Evolutionary conservation across 2,329 filamentous ascomycete genomes (phyloP).

Genomic region (Xylaria sp.): DNA sequence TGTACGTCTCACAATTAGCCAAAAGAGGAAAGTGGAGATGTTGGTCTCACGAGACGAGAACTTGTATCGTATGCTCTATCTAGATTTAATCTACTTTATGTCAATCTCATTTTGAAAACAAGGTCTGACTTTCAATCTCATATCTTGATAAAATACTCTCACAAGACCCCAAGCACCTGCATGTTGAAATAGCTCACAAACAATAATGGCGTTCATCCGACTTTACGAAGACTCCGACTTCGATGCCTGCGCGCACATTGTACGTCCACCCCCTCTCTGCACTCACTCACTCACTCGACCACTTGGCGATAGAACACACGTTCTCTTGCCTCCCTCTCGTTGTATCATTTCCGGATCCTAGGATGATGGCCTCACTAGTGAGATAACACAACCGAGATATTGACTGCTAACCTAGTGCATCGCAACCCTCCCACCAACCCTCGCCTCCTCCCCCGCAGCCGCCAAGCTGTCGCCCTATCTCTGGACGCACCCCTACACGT

Average conservation of each 20-base stretch:
- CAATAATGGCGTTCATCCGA: conserved; percentile 60
- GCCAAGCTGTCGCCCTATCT: conserved; percentile 58
- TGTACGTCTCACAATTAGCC: conserved; percentile 26
- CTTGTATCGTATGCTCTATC: neutral
- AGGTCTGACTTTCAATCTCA: neutral
- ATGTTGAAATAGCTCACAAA: neutral
- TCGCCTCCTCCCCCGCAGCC: conserved; percentile 52
- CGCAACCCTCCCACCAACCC: conserved; percentile 58
- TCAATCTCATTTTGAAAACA: neutral
- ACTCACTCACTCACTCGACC: conserved; percentile 10
- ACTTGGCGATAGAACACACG: neutral
- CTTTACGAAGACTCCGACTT: conserved; percentile 54
- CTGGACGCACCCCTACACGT: conserved; percentile 63
- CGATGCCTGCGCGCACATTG: conserved; percentile 56
- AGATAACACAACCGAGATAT: neutral
- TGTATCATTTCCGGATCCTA: neutral
- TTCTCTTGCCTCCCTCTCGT: no score
- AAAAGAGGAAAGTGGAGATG: conserved; percentile 36
- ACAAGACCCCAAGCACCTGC: neutral
- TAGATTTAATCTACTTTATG: neutral
- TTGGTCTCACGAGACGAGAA: conserved; percentile 1
- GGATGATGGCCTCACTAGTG: neutral
- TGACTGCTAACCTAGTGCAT: conserved; percentile 55
- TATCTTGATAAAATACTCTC: neutral
- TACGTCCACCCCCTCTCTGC: conserved; percentile 39